These are phyloP conservation scores for Rutstroemia sp. DNA, from an alignment of 2,329 filamentous ascomycete genomes.

Conservation along the genomic window DNA sequence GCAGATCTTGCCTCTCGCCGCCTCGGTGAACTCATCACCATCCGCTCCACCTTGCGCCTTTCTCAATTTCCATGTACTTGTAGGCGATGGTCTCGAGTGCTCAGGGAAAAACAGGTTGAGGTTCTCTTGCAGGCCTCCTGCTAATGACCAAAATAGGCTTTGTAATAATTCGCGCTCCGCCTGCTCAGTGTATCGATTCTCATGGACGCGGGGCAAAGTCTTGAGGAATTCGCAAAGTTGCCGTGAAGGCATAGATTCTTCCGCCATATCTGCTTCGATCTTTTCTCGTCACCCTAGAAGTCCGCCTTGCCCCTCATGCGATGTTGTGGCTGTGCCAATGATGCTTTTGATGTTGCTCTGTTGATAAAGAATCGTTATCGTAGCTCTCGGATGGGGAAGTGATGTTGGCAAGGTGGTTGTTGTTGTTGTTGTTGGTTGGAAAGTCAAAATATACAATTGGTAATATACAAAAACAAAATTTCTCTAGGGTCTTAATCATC, in stretches of 20 bases:
- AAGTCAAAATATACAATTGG: not conserved
- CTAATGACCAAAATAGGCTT: slow-evolving; percentile 81
- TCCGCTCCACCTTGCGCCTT: slow-evolving; percentile 88
- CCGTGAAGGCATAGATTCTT: slow-evolving; percentile 40
- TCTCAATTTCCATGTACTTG: slow-evolving; percentile 64
- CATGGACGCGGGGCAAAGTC: slow-evolving; percentile 64
- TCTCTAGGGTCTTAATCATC: not conserved
- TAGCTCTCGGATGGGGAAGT: not conserved
- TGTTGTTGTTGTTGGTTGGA: too few species aligned
- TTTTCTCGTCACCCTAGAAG: not conserved
- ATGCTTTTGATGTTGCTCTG: not conserved
- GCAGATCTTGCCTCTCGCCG: slow-evolving; percentile 85
- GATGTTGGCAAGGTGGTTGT: not conserved
- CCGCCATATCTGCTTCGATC: not conserved
- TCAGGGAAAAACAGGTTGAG: slow-evolving; percentile 76
- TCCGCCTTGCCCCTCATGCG: not conserved
- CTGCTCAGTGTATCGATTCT: slow-evolving; percentile 66
- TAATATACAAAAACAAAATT: not conserved
- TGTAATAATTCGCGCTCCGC: slow-evolving; percentile 67
- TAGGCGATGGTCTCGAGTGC: slow-evolving; percentile 46
- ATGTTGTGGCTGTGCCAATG: not conserved
- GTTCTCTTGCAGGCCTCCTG: slow-evolving; percentile 65
- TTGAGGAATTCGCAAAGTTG: slow-evolving; percentile 78
- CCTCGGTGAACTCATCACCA: slow-evolving; percentile 89
- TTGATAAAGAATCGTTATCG: slow-evolving; percentile 11